A percentile compares a stretch with the other conserved stretches of the same genome.
Evolutionary conservation across 2,329 filamentous ascomycete species (phyloP).

Genomic region (Sphaceloma murrayae): DNA sequence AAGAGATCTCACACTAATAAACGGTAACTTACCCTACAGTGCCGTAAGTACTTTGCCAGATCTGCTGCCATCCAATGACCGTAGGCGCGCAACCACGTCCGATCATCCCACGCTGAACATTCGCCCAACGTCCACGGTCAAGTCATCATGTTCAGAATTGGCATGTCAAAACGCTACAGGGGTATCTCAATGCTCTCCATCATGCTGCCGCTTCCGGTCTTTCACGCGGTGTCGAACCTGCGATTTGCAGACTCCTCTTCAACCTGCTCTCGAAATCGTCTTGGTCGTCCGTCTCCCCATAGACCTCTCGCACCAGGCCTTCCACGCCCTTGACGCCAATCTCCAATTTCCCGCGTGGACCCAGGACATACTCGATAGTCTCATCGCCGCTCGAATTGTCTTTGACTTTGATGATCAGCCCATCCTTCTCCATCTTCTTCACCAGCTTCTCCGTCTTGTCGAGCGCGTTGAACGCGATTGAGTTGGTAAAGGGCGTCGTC

Average conservation of each 20-base stretch:
- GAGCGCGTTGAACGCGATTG: slow-evolving; percentile 21
- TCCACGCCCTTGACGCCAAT: slow-evolving; percentile 68
- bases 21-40: no score
- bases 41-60: no score
- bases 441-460: slow-evolving; percentile 69
- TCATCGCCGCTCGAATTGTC: slow-evolving; percentile 65
- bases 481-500: slow-evolving; percentile 51
- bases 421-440: slow-evolving; percentile 66
- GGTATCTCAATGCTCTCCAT: no score
- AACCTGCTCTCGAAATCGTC: slow-evolving; percentile 29
- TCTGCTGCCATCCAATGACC: slow-evolving; percentile 4
- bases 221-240: slow-evolving; percentile 15
- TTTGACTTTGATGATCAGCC: slow-evolving; percentile 66
- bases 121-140: neutral
- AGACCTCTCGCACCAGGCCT: slow-evolving; percentile 53
- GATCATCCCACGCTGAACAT: neutral
- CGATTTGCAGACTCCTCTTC: slow-evolving; percentile 27
- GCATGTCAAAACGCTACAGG: no score
- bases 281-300: slow-evolving; percentile 32
- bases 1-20: no score
- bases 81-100: no score
- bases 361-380: slow-evolving; percentile 70
- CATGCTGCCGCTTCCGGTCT: neutral
- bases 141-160: no score
- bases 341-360: slow-evolving; percentile 76